Evolutionary conservation across 768 basidiomycete species (phyloP).

Genomic region (Tephrocybe sp.): DNA sequence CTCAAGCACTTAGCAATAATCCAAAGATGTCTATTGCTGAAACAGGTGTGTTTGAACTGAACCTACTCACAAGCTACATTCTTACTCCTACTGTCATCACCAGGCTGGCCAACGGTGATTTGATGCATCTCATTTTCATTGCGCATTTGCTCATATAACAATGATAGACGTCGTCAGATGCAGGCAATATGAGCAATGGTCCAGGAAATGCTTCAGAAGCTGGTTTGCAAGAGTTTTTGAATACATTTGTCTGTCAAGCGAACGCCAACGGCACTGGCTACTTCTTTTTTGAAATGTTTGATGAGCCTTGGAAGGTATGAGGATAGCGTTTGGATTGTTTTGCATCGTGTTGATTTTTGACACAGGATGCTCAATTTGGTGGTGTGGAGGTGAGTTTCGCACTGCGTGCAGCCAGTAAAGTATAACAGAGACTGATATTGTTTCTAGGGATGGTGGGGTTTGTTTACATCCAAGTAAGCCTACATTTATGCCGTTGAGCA

Average conservation of each 20-base stretch:
- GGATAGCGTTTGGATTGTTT: not conserved
- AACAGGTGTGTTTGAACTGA: conserved; percentile 48
- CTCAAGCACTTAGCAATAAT: conserved; percentile 57
- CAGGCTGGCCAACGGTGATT: conserved; percentile 62
- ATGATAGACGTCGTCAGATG: conserved; percentile 55
- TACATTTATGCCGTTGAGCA: not conserved
- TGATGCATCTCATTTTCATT: not conserved
- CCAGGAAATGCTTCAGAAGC: conserved; percentile 56
- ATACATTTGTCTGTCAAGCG: conserved; percentile 86
- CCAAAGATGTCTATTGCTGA: conserved; percentile 92
- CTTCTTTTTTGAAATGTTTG: conserved; percentile 86
- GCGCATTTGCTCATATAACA: not conserved
- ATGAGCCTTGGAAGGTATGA: conserved; percentile 79
- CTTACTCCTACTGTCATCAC: not conserved
- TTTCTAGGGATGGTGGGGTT: conserved; percentile 44
- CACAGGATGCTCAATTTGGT: conserved; percentile 59
- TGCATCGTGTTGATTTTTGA: conserved; percentile 3
- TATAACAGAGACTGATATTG: not conserved
- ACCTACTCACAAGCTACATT: not conserved
- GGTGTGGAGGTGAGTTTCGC: conserved; percentile 56
- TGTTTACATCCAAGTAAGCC: conserved; percentile 41
- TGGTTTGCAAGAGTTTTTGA: conserved; percentile 70
- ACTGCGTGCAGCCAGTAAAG: not conserved
- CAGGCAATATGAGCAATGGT: conserved; percentile 60
- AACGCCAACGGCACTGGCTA: conserved; percentile 80